phyloP scores from a whole-genome alignment of 306 rosid species.

The Rosa chinensis region DNA sequence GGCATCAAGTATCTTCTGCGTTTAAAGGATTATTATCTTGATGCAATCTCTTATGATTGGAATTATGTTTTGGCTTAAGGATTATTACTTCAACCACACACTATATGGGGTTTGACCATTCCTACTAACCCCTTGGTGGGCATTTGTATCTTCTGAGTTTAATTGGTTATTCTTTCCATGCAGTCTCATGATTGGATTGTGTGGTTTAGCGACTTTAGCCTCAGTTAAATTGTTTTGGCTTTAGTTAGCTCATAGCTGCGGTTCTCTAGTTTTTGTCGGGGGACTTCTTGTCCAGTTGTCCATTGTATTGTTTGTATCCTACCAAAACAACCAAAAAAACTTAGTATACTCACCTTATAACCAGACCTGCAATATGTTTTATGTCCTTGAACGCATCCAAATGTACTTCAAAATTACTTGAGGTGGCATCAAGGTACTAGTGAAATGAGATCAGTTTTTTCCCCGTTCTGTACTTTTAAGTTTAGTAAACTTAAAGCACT shows the following conservation, averaged over 20 bases:
- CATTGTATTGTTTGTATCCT: background rate
- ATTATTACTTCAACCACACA: background rate
- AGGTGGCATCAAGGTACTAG: background rate
- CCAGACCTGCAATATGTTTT: background rate
- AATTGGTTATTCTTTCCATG: background rate
- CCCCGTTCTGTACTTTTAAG: background rate
- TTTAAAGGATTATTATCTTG: background rate
- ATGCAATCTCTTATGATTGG: background rate
- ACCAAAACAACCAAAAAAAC: background rate
- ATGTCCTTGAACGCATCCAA: slow-evolving; percentile 1
- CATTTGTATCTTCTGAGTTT: background rate
- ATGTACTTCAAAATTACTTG: background rate
- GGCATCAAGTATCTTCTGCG: background rate
- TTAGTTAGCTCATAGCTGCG: background rate
- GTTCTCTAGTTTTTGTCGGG: background rate
- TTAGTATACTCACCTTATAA: background rate
- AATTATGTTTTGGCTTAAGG: background rate
- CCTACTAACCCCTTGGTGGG: background rate
- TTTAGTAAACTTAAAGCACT: background rate
- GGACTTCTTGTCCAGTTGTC: background rate
- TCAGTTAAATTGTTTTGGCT: background rate
- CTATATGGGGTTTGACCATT: background rate
- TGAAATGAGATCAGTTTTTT: background rate
- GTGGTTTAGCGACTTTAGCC: background rate
- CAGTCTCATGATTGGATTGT: background rate